These are phyloP conservation scores for Hymenoscyphus repandus DNA, from an alignment of 2,329 filamentous ascomycete genomes.

Conservation along the genomic window DNA sequence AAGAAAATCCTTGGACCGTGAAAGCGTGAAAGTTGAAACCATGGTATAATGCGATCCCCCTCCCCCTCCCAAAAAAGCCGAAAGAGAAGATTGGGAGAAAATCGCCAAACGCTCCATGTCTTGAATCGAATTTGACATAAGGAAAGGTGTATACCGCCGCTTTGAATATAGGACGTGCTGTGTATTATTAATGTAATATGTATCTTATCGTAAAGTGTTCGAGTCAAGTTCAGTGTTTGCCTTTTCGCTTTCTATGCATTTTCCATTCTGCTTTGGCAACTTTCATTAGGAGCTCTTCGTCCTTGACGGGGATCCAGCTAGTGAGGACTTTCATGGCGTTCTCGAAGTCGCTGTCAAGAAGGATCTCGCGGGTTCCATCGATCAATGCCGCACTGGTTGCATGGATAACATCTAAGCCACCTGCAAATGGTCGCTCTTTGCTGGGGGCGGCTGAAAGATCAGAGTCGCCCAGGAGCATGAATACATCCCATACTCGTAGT, in stretches of 20 bases:
- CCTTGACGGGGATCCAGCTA: slow-evolving; percentile 87
- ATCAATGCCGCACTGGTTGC: slow-evolving; percentile 86
- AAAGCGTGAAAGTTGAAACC: too few species aligned
- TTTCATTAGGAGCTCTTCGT: slow-evolving; percentile 89
- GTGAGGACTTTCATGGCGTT: slow-evolving; percentile 97
- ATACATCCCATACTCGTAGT: slow-evolving; percentile 94
- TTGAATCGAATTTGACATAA: too few species aligned
- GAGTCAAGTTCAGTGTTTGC: too few species aligned
- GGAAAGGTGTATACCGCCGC: too few species aligned
- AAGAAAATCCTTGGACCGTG: too few species aligned
- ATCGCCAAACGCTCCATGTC: too few species aligned
- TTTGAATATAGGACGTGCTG: too few species aligned
- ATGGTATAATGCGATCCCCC: too few species aligned
- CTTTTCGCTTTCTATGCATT: slow-evolving; percentile 42
- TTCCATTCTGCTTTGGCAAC: slow-evolving; percentile 87
- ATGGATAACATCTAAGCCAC: slow-evolving; percentile 81
- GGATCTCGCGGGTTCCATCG: slow-evolving; percentile 80
- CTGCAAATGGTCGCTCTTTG: slow-evolving; percentile 42
- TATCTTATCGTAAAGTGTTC: too few species aligned
- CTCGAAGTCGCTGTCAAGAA: slow-evolving; percentile 92
- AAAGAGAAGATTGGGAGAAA: too few species aligned
- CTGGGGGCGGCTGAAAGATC: slow-evolving; percentile 36
- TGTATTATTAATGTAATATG: too few species aligned
- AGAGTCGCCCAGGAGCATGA: slow-evolving; percentile 83
- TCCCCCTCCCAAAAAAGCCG: too few species aligned